Percentiles rank a stretch among this genome's conserved stretches.
Conservation (phyloP, 768 basidiomycete genomes). For the Hygrocybe coccinea region DNA sequence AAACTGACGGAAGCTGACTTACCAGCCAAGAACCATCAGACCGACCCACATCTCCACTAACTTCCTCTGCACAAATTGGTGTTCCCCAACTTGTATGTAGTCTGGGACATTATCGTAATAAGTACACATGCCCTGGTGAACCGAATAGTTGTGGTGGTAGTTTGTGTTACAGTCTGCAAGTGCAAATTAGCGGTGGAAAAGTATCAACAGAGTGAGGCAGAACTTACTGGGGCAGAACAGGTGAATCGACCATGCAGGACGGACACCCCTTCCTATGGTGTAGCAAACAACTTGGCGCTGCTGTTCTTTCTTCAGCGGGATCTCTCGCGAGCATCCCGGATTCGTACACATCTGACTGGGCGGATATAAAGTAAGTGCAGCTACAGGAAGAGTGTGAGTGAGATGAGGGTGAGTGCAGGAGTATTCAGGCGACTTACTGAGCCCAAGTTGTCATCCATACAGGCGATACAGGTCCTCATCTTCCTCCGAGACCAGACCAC, state of each 20-base stretch:
- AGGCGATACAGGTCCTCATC: no score
- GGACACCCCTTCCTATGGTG: conserved; percentile 15
- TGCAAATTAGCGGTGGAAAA: no score
- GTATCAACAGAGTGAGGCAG: background rate
- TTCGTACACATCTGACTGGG: conserved; percentile 5
- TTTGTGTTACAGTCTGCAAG: conserved; percentile 18
- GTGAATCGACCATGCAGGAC: conserved; percentile 21
- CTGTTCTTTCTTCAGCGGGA: conserved; percentile 18
- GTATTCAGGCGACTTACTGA: no score
- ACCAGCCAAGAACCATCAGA: no score
- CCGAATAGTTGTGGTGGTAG: conserved; percentile 26
- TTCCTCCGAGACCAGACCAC: no score
- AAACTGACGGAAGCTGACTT: no score
- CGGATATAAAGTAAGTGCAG: conserved; percentile 10
- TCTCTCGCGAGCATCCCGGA: conserved; percentile 2
- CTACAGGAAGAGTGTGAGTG: no score
- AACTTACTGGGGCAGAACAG: conserved; percentile 18
- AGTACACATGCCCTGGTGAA: conserved; percentile 12
- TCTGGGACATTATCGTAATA: conserved; percentile 23
- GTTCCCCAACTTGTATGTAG: conserved; percentile 19
- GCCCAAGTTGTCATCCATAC: no score
- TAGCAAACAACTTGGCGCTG: conserved; percentile 17
- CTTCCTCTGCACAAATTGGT: no score
- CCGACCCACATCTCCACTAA: no score
- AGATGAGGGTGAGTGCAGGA: no score